Evolutionary conservation across 345 rosid genomes (phyloP), one percentile per base, ranked within the genome.

Genomic region (Abelmoschus esculentus): DNA sequence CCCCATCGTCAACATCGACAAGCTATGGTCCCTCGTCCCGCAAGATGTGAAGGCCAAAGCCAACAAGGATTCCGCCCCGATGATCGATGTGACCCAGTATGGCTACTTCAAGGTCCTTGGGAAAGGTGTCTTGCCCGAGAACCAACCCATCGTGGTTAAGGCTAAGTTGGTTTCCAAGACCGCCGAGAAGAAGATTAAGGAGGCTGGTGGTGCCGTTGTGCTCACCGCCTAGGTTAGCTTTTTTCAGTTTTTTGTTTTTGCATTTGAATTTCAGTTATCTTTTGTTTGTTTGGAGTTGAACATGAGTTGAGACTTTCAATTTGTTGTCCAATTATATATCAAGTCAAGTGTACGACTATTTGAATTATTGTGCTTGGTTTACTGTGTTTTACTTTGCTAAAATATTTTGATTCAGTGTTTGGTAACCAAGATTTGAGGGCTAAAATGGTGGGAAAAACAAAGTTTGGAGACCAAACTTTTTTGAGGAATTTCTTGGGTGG

Each of bases 31-130:
- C 2, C 72, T 90, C 62, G 84, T 90, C 1, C 95, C 96, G 0
- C 75, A 81, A 57, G 96, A 90, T 0, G 86, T 80, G 57, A 85
- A 88, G 60, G 84, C 73, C 14, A 90, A 85, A 72, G 82, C 96
- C 11, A 75, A 71, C 55, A 88, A 90, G 75, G 93, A 85, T 49
- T 77, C 76, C 61, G 91, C 73, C 1, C 93, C 96, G 0, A 5
- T 90, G 83, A 70, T 90, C 64, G 96, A 90, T 32, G 91, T 90
- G 5, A 81, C 93, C 3, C 91, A 90, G 74, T 86, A 80, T 10
- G 96, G 96, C 0, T 90, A 82, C 83, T 88, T 88, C 36, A 90
- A 90, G 91, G 93, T 90, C 2, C 79, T 90, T 72, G 96, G 96
- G 0, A 90, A 90, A 73, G 96, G 96, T 1, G 85, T 81, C 8